These are phyloP conservation scores for Fusarium keratoplasticum DNA, from an alignment of 2,329 filamentous ascomycete species.

Conservation along the genomic window DNA sequence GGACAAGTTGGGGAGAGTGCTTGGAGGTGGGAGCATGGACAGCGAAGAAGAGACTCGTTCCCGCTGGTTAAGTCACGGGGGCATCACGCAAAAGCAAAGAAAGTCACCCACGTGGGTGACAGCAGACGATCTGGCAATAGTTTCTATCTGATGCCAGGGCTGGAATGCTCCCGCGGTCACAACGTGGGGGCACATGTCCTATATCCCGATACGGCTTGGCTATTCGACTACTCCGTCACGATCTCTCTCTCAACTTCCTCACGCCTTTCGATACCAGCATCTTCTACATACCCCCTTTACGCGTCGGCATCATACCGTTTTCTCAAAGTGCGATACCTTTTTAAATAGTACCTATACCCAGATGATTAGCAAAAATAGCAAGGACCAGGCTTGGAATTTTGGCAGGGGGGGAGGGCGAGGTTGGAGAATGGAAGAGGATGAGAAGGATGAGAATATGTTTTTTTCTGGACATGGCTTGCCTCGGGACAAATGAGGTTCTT, in stretches of 20 bases:
- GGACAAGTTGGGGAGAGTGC: conserved; percentile 86
- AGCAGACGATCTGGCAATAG: conserved; percentile 8
- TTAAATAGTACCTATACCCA: conserved; percentile 71
- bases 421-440: conserved; percentile 1
- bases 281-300: conserved; percentile 37
- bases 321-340: conserved; percentile 86
- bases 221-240: neutral
- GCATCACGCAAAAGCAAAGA: conserved; percentile 26
- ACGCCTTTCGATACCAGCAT: neutral
- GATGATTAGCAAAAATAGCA: conserved; percentile 40
- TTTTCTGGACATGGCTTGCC: neutral
- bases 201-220: neutral
- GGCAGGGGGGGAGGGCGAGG: neutral
- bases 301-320: conserved; percentile 76
- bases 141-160: conserved; percentile 25
- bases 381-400: conserved; percentile 20
- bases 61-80: conserved; percentile 13
- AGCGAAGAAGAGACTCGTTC: conserved; percentile 73
- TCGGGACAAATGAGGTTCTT: conserved; percentile 13
- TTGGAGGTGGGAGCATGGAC: conserved; percentile 89
- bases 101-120: conserved; percentile 17
- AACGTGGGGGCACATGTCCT: neutral
- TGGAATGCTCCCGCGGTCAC: conserved; percentile 11
- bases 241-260: conserved; percentile 2
- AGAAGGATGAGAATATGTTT: neutral